phyloP scores from a whole-genome alignment of 441 rosid species.

The Omphalea diandra region DNA sequence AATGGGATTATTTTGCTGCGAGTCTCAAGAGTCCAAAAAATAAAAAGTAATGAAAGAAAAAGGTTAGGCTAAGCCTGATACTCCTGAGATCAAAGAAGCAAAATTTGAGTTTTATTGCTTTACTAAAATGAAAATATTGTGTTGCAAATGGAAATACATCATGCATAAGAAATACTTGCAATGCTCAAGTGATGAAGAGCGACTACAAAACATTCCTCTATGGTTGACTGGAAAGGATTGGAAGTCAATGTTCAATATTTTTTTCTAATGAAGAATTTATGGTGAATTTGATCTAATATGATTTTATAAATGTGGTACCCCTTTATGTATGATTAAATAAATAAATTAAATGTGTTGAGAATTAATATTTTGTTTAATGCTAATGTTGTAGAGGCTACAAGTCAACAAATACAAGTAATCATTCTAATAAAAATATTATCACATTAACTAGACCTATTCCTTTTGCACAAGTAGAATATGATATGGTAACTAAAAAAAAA shows the following conservation, averaged over 20 bases:
- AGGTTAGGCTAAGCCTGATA: not conserved
- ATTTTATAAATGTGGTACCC: too few relatives aligned
- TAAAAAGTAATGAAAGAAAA: not conserved
- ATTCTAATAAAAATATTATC: not conserved
- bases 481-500: not conserved
- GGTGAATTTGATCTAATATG: not conserved
- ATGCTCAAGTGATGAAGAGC: not conserved
- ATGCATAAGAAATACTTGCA: not conserved
- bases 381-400: not conserved
- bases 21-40: not conserved
- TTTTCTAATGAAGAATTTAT: not conserved
- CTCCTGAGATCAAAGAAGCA: not conserved
- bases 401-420: not conserved
- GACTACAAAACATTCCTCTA: not conserved
- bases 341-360: too few relatives aligned
- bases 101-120: not conserved
- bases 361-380: not conserved
- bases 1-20: not conserved
- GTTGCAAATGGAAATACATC: not conserved
- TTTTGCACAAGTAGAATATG: constrained; percentile 4
- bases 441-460: not conserved
- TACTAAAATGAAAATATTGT: not conserved
- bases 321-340: not conserved
- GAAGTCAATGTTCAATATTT: not conserved
- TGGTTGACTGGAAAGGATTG: not conserved